Conservation (phyloP, 2,329 filamentous ascomycete species). For the Colletotrichum sp. region DNA sequence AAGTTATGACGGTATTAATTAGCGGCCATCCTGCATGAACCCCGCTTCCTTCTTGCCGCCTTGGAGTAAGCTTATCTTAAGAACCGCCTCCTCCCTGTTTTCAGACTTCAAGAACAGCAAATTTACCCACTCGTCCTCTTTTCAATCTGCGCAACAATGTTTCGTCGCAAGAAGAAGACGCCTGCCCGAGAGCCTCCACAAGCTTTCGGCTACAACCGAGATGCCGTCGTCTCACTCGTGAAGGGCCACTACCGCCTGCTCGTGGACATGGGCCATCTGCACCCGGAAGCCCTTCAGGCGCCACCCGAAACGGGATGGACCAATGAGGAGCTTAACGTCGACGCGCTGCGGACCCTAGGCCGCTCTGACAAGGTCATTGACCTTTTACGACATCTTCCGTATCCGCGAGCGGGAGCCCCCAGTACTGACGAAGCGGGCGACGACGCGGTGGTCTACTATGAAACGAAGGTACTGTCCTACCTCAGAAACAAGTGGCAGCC, state of each 20-base stretch:
- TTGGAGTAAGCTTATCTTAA: neutral
- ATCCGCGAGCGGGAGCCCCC: neutral
- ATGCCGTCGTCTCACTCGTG: neutral
- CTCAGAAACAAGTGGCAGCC: neutral
- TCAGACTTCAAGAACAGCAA: neutral
- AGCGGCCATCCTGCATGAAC: neutral
- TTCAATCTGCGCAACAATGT: neutral
- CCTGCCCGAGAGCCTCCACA: neutral
- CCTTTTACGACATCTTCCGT: conserved; percentile 6
- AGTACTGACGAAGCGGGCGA: neutral
- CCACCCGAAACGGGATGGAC: conserved; percentile 3
- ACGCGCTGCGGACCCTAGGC: neutral
- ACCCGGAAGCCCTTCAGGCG: neutral
- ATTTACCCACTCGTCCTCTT: neutral
- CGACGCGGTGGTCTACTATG: neutral
- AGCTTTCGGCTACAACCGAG: neutral
- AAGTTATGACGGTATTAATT: too few relatives aligned
- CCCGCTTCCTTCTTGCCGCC: neutral
- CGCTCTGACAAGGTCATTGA: conserved; percentile 8
- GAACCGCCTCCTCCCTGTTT: neutral
- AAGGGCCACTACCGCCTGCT: conserved; percentile 7
- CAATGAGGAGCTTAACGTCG: neutral
- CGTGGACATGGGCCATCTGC: conserved; percentile 6
- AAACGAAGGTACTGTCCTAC: neutral
- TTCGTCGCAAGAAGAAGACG: neutral